Conservation (phyloP, 345 rosid species). For the Eucalyptus decipiens region DNA sequence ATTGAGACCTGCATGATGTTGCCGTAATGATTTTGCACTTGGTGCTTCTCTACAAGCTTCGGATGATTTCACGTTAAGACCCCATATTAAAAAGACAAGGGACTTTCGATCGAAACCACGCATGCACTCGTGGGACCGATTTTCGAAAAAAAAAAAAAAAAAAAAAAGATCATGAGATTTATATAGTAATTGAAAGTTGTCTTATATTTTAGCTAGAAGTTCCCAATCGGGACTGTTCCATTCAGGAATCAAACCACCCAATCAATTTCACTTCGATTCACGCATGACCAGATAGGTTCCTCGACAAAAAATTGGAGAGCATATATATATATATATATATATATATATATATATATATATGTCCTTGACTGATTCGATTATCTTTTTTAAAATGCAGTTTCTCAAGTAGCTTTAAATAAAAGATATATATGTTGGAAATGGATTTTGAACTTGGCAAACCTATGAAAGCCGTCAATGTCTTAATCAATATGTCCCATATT, state of each 20-base stretch:
- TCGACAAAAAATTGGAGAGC: neutral
- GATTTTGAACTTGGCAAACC: neutral
- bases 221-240: fast-evolving
- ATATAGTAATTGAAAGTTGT: neutral
- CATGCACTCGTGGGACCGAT: neutral
- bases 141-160: neutral
- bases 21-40: neutral
- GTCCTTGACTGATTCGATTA: neutral
- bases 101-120: neutral
- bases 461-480: neutral
- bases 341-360: no score
- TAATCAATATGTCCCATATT: neutral
- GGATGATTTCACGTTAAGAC: neutral
- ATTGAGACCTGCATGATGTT: neutral
- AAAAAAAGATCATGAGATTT: neutral
- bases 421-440: neutral
- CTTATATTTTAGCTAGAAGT: neutral
- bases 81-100: neutral
- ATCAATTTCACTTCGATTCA: neutral
- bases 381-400: neutral
- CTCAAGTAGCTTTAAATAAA: neutral
- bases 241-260: neutral
- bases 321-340: no score
- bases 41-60: neutral
- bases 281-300: neutral